Evolutionary conservation across 202 grass and related monocot genomes (phyloP), one percentile per base, ranked within the genome.

Genomic region (Digitaria exilis): DNA sequence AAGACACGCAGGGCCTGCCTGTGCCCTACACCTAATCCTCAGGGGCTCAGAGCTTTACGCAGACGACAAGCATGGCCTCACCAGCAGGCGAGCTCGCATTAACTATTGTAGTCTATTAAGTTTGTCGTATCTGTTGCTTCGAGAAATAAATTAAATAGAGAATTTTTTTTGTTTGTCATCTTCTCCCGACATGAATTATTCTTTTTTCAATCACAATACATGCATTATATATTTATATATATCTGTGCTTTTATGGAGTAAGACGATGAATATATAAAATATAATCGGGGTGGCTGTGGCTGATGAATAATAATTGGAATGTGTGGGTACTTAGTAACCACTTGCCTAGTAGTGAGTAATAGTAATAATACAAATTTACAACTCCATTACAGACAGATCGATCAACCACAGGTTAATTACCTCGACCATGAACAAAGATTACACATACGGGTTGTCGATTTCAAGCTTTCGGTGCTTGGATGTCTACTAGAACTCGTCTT

Each of bases 1-100:
- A 56, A 70, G 84, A 91, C 91, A 97, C 0, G 59, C 68, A 28
- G 49, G 84, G 28, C 84, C 85, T 69, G 44, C 63, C 69, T 69
- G 67, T 37, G 73, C 42, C 61, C 22, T 52, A 65, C 74, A 0
- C 31, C 35, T 85, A 65, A 78, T 77, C 57, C 68, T 63, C 28
- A 24, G 6, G 37, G 28, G n/a, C n/a, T 25, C 54, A 24, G 3
- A 8, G 28, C 69, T 26, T 52, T 72, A 13, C 18, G 26, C 69
- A 45, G 56, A 45, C 16, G 31, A 37, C 61, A 34, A 34, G 44
- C 24, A 26, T 19, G 16, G 45, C 58, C 26, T 72, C 16, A 64
- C 18, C 1, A 9, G 57, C 1, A 9, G 57, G 18, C 17, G 59
- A 78, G 11, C 26, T 32, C 28, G 58, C 59, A 51, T n/a, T 32